Base-by-base conservation (phyloP, 768 basidiomycete genomes). In the Russula abietina region DNA sequence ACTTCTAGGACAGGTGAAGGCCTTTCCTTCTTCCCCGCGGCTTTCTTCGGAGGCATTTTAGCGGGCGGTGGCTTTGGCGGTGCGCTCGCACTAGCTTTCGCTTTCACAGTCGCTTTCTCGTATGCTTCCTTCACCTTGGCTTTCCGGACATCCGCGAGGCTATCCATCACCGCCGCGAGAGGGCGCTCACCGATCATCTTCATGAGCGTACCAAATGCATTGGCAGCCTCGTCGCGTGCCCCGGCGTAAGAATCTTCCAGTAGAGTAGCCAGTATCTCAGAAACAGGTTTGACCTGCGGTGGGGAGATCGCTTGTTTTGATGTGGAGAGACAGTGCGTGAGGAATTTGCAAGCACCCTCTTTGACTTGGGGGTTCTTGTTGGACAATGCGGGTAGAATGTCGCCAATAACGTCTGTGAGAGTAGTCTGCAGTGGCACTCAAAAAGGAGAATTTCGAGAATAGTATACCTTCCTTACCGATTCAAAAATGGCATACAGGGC, bases 301-400 rank as follows among this genome's bases (percentile, higher is more conserved):
- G 84, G 82, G 46, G 82, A 81, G 12, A 97, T 82, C 1, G 93
- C 84, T 3, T 79, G 76, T 10, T 82, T 81, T 2, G 93, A 91
- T 1, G 80, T 80, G 2, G 84, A 77, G 52, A 99, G 82, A 70
- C 84, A 89, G 55, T 96, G 83, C 22, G 81, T 83, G 30, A 98
- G 77, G 70, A 96, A 97, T 70, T 91, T 91, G 67, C 96, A 76
- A 0, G 93, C 88, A 7, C 92, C 90, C 74, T 96, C 93, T 70
- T 97, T 96, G 33, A 97, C 91, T 74, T 97, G 94, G 1, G 97
- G 97, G 70, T 98, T 99, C 77, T 98, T 99, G 59, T 87, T 87
- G 67, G 85, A 85, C 19, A 96, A 76, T 0, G 87, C 82, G 3
- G 85, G 80, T 45, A 90, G 79, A 48, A 96, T 77, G 72, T 98